These are phyloP conservation scores for Pseudozyma pruni DNA, from an alignment of 1,284 basidiomycete species.

Conservation along the genomic window DNA sequence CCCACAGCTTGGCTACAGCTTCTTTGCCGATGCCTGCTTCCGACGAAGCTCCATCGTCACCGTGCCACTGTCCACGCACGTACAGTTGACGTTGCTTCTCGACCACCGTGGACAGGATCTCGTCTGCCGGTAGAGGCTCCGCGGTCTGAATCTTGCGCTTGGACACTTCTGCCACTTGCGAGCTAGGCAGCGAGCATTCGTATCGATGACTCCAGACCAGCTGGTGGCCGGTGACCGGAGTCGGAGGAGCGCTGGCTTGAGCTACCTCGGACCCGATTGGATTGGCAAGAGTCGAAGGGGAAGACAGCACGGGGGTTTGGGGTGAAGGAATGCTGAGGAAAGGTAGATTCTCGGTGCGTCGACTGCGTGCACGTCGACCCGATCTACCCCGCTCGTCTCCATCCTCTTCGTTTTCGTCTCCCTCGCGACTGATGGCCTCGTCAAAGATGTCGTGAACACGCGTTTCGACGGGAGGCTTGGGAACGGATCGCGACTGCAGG, in stretches of 20 bases:
- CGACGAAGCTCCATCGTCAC: conserved; percentile 24
- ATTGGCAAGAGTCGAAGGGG: neutral
- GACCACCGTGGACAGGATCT: conserved; percentile 23
- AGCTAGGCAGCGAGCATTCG: conserved; percentile 18
- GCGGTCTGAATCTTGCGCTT: conserved; percentile 43
- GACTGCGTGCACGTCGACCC: conserved; percentile 42
- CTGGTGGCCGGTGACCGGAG: conserved; percentile 34
- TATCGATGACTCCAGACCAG: conserved; percentile 46
- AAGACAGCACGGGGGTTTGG: conserved; percentile 14
- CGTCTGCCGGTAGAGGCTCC: conserved; percentile 20
- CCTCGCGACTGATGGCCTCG: conserved; percentile 29
- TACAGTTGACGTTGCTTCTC: conserved; percentile 48
- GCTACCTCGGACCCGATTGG: neutral
- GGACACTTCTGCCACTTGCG: conserved; percentile 24
- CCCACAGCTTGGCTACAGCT: conserved; percentile 35
- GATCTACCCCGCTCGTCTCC: conserved; percentile 29
- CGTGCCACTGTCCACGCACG: conserved; percentile 41
- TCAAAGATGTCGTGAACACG: conserved; percentile 38
- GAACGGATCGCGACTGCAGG: conserved; percentile 26
- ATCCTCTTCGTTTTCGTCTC: conserved; percentile 33
- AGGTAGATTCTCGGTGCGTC: conserved; percentile 47
- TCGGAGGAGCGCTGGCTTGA: conserved; percentile 19
- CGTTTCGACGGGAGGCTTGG: conserved; percentile 30
- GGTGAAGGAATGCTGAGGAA: conserved; percentile 49
- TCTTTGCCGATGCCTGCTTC: conserved; percentile 17